phyloP scores from a whole-genome alignment of 805 yeast genomes.

The Suhomyces xylopsoci region DNA sequence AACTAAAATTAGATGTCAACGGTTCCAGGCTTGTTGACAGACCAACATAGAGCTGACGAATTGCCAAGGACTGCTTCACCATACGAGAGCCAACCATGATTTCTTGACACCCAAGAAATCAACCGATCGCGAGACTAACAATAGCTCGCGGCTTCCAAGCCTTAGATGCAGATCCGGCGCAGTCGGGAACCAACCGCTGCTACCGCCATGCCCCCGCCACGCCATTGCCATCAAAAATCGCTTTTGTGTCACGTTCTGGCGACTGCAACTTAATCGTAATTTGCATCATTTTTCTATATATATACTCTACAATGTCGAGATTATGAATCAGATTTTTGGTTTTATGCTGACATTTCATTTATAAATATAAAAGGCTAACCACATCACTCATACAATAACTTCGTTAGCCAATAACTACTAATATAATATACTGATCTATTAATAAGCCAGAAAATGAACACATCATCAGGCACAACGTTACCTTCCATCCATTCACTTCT shows the following conservation, averaged over 20 bases:
- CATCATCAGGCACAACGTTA: slow-evolving; percentile 13
- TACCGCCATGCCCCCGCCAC: slow-evolving; percentile 2
- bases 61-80: neutral
- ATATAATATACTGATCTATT: neutral
- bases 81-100: neutral
- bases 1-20: neutral
- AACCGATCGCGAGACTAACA: neutral
- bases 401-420: neutral
- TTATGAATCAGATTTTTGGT: neutral
- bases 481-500: slow-evolving; percentile 36
- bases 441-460: slow-evolving; percentile 1
- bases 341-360: neutral
- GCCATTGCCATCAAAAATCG: neutral
- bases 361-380: neutral
- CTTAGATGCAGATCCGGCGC: slow-evolving; percentile 4
- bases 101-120: neutral
- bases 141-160: neutral
- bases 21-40: neutral
- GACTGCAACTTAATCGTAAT: slow-evolving; percentile 1
- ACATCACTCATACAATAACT: neutral
- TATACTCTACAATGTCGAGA: neutral
- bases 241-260: neutral
- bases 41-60: neutral
- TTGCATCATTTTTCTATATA: neutral
- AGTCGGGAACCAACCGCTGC: slow-evolving; percentile 1